phyloP scores from a whole-genome alignment of 306 rosid genomes.

The Cucurbita moschata region DNA sequence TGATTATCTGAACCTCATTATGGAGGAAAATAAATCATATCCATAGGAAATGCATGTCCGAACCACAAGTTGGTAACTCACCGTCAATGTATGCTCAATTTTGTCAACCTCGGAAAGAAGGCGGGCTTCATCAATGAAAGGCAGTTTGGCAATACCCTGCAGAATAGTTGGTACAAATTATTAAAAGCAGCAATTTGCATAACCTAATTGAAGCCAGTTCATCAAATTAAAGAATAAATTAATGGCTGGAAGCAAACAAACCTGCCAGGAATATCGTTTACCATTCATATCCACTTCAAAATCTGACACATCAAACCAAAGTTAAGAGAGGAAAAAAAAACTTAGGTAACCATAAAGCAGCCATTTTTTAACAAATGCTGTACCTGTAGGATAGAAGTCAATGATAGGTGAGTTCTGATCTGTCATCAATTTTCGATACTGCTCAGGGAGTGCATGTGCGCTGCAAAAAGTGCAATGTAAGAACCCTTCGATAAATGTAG shows the following conservation, averaged over 20 bases:
- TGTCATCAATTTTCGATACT: conserved; percentile 73
- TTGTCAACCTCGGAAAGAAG: conserved; percentile 75
- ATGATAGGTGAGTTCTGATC: conserved; percentile 71
- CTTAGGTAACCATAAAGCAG: not conserved
- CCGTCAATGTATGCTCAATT: conserved; percentile 61
- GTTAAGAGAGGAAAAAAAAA: not conserved
- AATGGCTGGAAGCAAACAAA: conserved; percentile 14
- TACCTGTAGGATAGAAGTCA: conserved; percentile 88
- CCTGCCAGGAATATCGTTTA: conserved; percentile 96
- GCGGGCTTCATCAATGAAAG: conserved; percentile 86
- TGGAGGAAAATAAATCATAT: not conserved
- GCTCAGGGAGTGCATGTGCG: conserved; percentile 86
- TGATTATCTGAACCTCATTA: not conserved
- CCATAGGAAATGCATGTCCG: not conserved
- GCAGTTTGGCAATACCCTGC: conserved; percentile 93
- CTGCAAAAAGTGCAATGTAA: conserved; percentile 32
- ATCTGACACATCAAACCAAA: conserved; percentile 34
- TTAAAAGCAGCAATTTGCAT: not conserved
- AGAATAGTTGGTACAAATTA: conserved; percentile 12
- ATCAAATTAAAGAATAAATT: not conserved
- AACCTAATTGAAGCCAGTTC: not conserved
- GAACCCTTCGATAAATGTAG: not conserved
- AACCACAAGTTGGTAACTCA: conserved; percentile 15
- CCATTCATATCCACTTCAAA: conserved; percentile 99
- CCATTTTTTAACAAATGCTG: conserved; percentile 10